Base-by-base conservation (phyloP, 306 rosid species). In the Rosa chinensis region DNA sequence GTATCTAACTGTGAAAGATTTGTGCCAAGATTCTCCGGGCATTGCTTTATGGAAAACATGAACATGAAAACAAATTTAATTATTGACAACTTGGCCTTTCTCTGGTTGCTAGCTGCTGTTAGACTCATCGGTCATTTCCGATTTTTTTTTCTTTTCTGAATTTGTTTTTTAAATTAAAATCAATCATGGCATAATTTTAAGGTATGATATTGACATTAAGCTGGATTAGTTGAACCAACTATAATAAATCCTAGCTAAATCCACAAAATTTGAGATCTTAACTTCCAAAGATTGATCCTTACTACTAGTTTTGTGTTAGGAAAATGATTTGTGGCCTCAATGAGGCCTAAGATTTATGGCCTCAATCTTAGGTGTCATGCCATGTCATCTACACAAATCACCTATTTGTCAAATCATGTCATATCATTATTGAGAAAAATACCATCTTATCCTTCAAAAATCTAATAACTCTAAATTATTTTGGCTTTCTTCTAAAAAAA, bases 11-110 rank as follows among this genome's bases (percentile, higher is more conserved):
- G 89, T 84, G 89, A 88, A 80, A 89, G 97, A 93, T 93, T 88
- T 91, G 82, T 78, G 88, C 82, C 75, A 87, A 93, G 97, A 91
- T 93, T 93, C 97, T 85, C 66, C 71, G 80, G 89, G 89, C 82
- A 82, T 78, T 37, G 80, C 91, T 90, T 94, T 85, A 88, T 81
- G 87, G 78, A 66, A 82, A 86, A 87, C 63, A 73, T 78, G 84
- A 82, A 84, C 64, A 87, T 63, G 62, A 84, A 86, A 89, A 89
- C 82, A 90, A 86, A 89, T 77, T 81, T 84, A 63, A 82, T 86
- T 84, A 89, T 66, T 72, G 81, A 71, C 84, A 81, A 82, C 82
- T 85, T 80, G 80, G 82, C 53, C 66, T 59, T 28, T 56, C 73
- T 49, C 39, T 74, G 75, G 68, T 66, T 69, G 87, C 81, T 44